Base-by-base conservation (phyloP, 768 basidiomycete genomes). In the Hydnum rufescens region DNA sequence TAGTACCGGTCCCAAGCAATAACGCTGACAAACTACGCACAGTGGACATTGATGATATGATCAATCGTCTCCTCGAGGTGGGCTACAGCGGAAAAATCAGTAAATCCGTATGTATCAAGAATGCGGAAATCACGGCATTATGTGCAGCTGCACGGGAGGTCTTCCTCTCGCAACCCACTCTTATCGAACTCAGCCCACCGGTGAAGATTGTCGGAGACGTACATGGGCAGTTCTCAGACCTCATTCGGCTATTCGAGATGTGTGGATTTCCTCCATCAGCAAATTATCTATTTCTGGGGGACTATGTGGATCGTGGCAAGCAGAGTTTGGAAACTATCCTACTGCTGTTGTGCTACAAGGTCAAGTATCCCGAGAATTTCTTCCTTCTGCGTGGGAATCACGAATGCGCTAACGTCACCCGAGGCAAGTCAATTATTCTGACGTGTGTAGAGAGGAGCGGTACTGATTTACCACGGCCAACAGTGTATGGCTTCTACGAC, bases 191-290 rank as follows among this genome's bases (percentile, higher is more conserved):
- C 49, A 87, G 84, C 3, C 95, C 95, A 5, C 93, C 95, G 26
- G 95, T 99, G 59, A 99, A 97, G 74, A 96, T 99, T 57, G 95
- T 97, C 18, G 95, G 95, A 26, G 95, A 99, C 66, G 92, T 97
- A 4, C 95, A 99, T 62, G 95, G 95, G 4, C 95, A 99, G 69
- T 99, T 96, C 66, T 87, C 86, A 49, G 95, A 99, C 72, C 79
- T 99, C 60, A 97, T 97, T 60, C 82, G 95, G 51, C 68, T 99
- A 44, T 99, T 99, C 61, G 95, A 97, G 67, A 97, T 97, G 93
- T 97, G 95, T 63, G 95, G 95, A 23, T 99, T 97, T 66, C 95
- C 95, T 26, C 95, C 95, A 3, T 74, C 82, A 3, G 82, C 90
- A 59, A 97, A 97, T 64, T 99, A 97, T 66, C 84, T 99, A 55